A percentile compares a stretch with the other conserved stretches of the same genome.
phyloP scores from a whole-genome alignment of 2,329 filamentous ascomycete species.

The Herpotrichia juniperi region DNA sequence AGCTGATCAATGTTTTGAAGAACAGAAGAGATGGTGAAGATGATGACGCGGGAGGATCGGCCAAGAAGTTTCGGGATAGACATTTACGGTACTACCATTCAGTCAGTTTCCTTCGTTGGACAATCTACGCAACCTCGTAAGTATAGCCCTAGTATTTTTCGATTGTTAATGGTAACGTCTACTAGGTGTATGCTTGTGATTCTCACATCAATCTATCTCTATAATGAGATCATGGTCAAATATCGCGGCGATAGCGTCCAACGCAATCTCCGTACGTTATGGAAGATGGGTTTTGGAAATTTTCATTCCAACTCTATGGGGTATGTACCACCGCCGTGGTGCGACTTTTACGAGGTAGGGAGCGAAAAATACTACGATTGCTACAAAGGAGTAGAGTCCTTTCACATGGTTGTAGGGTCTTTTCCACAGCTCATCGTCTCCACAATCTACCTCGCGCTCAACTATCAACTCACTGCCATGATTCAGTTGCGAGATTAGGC shows the following conservation, averaged over 20 bases:
- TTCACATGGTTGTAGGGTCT: background rate
- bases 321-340: background rate
- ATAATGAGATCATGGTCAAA: background rate
- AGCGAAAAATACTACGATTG: background rate
- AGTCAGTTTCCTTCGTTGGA: slow-evolving; percentile 5
- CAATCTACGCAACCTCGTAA: slow-evolving; percentile 7
- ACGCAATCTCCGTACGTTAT: background rate
- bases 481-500: slow-evolving; percentile 15
- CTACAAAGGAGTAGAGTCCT: background rate
- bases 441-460: slow-evolving; percentile 4
- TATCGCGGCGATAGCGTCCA: background rate
- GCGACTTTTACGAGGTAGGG: background rate
- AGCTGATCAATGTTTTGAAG: background rate
- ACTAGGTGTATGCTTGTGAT: slow-evolving; percentile 4
- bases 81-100: slow-evolving; percentile 5
- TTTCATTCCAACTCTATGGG: background rate
- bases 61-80: slow-evolving; percentile 1
- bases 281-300: slow-evolving; percentile 2
- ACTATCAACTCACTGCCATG: slow-evolving; percentile 12
- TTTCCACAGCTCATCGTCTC: slow-evolving; percentile 7
- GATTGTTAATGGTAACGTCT: background rate
- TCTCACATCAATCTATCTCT: background rate
- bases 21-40: slow-evolving; percentile 1
- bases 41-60: background rate
- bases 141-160: background rate